Conservation (phyloP, 2,329 filamentous ascomycete genomes). For the Chaetomium sp. region DNA sequence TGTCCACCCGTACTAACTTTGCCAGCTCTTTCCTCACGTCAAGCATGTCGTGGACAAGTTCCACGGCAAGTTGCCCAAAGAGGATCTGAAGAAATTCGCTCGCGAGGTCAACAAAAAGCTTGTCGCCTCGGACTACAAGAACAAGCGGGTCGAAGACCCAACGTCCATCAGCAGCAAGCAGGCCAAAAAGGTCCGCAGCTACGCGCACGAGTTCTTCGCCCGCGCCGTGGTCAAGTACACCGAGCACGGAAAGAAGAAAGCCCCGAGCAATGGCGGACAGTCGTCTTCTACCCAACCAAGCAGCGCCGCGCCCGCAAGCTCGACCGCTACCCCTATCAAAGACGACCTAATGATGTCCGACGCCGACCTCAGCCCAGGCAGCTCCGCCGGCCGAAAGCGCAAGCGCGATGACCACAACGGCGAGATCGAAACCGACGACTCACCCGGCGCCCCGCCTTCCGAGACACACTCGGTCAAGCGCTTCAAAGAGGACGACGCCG, state of each 20-base stretch:
- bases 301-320: slow-evolving; percentile 16
- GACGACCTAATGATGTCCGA: slow-evolving; percentile 37
- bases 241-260: slow-evolving; percentile 60
- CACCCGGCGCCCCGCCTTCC: slow-evolving; percentile 41
- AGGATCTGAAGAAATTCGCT: slow-evolving; percentile 58
- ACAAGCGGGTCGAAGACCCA: slow-evolving; percentile 77
- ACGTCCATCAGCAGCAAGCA: slow-evolving; percentile 68
- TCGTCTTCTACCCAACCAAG: background rate
- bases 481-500: slow-evolving; percentile 27
- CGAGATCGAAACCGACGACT: slow-evolving; percentile 29
- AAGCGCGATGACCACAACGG: slow-evolving; percentile 47
- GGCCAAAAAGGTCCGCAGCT: slow-evolving; percentile 73
- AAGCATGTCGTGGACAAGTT: slow-evolving; percentile 84
- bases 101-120: slow-evolving; percentile 78
- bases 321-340: slow-evolving; percentile 24
- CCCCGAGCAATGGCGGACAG: slow-evolving; percentile 26
- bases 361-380: slow-evolving; percentile 39
- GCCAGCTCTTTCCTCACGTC: slow-evolving; percentile 73
- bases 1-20: slow-evolving; percentile 8
- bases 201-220: slow-evolving; percentile 79
- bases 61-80: slow-evolving; percentile 76
- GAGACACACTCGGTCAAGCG: slow-evolving; percentile 51
- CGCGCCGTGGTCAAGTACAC: slow-evolving; percentile 73
- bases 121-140: slow-evolving; percentile 86
- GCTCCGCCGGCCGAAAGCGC: slow-evolving; percentile 53